phyloP scores from a whole-genome alignment of 257 asterid genomes.

The Linaria vulgaris region DNA sequence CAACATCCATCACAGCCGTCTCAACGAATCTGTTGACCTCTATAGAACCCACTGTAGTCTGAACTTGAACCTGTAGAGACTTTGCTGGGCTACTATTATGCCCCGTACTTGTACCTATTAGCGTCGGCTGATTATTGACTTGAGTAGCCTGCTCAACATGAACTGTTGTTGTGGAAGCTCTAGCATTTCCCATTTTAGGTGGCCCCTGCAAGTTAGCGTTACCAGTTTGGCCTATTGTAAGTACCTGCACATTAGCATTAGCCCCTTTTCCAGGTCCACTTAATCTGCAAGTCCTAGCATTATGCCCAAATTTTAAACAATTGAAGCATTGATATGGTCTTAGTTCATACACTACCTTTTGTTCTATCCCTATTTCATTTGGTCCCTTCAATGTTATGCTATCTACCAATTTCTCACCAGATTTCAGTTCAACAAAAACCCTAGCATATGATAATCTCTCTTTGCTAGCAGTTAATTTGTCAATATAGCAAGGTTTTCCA shows the following conservation, averaged over 20 bases:
- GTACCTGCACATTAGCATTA: background rate
- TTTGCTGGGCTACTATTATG: too few species aligned
- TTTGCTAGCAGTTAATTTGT: background rate
- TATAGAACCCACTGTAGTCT: too few species aligned
- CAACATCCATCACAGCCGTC: too few species aligned
- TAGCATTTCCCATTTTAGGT: background rate
- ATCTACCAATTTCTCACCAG: background rate
- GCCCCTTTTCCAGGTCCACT: background rate
- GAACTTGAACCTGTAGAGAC: too few species aligned
- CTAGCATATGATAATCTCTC: background rate
- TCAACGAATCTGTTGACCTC: too few species aligned
- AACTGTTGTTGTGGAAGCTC: background rate
- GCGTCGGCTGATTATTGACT: too few species aligned
- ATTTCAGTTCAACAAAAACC: background rate
- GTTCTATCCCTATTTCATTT: background rate
- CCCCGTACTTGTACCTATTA: too few species aligned
- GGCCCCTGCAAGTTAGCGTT: too few species aligned
- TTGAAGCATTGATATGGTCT: too few species aligned
- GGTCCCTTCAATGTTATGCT: background rate
- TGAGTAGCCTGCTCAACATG: background rate
- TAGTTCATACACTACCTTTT: background rate
- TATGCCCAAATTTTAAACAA: background rate
- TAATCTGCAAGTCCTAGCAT: background rate
- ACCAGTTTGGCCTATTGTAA: too few species aligned
- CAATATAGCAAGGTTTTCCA: too few species aligned